Evolutionary conservation across 371 early-diverging fungal genomes (phyloP).

Genomic region (Mucor plumbeus): DNA sequence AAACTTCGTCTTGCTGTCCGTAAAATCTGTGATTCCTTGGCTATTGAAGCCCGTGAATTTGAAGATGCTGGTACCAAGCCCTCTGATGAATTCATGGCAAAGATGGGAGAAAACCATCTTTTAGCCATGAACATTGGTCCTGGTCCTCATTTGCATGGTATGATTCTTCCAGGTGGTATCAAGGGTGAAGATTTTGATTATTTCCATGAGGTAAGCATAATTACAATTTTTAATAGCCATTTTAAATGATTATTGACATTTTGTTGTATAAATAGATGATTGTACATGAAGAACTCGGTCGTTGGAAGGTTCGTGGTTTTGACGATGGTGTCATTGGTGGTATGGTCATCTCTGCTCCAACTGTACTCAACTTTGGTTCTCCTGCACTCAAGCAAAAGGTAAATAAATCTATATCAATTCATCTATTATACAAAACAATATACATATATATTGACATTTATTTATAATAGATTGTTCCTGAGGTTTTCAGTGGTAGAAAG

Average conservation of each 20-base stretch:
- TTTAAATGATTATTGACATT: not conserved
- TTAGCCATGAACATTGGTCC: conserved; percentile 43
- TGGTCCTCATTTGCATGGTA: conserved; percentile 42
- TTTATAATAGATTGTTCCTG: conserved; percentile 62
- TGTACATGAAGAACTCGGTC: conserved; percentile 77
- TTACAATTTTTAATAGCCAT: not conserved
- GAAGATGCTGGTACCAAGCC: conserved; percentile 56
- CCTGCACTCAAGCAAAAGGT: conserved; percentile 49
- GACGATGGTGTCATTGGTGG: conserved; percentile 57
- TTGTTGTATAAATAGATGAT: conserved; percentile 69
- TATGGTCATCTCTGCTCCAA: conserved; percentile 63
- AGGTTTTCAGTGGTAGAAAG: conserved; percentile 74
- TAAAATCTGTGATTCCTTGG: conserved; percentile 46
- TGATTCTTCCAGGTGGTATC: conserved; percentile 55
- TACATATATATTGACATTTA: too few relatives aligned
- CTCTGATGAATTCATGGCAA: conserved; percentile 52
- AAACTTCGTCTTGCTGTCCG: conserved; percentile 47
- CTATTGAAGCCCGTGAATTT: conserved; percentile 40
- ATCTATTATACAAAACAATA: too few relatives aligned
- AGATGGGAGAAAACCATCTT: conserved; percentile 46
- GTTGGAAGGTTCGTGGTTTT: conserved; percentile 52
- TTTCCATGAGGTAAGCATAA: conserved; percentile 61
- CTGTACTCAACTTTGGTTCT: conserved; percentile 59
- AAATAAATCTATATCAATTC: not conserved
- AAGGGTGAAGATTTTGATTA: conserved; percentile 67